Evolutionary conservation across 371 early-diverging fungal species (phyloP), one percentile per base, ranked within the genome.

Genomic region (Paraphysoderma sedebokerense): DNA sequence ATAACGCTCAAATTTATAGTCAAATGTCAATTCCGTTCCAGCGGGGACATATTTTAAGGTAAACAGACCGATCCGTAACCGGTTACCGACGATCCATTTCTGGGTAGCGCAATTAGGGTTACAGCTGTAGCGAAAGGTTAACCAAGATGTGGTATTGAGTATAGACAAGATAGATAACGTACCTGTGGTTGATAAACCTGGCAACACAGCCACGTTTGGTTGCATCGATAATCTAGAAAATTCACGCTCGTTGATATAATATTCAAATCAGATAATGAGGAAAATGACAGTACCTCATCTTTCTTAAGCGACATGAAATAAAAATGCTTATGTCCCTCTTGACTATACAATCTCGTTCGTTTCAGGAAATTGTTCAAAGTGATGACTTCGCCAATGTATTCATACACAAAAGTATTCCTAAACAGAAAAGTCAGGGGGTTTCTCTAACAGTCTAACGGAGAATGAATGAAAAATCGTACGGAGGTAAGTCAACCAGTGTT

Each of bases 321-420:
- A 59, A 92, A 92, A 56, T 98, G 97, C 55, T 74, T 67, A 12
- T 74, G 64, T n/a, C 89, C 88, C 38, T 76, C 71, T 29, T 74
- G 50, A 46, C 75, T 77, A 56, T 95, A 92, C 38, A 77, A 77
- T 32, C 68, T 65, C 7, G 84, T 80, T 3, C 98, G 69, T 53
- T 84, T 80, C 28, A 77, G 58, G 55, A 95, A 93, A 50, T 77
- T 77, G 20, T 61, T 49, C 24, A 74, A 61, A 3, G 88, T 64
- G 22, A 98, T 74, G 2, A 96, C 85, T 58, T 98, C 98, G 26
- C 98, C 98, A 51, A 83, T 74, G 60, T 98, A 98, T 63, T 98
- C 96, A 72, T 90, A 84, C 39, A 98, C 78, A 61, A 96, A 92
- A 6, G 53, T 38, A 26, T n/a, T n/a, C n/a, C n/a, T n/a, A n/a